Evolutionary conservation across 371 early-diverging fungal species (phyloP).

Genomic region (Mortierella sp.): DNA sequence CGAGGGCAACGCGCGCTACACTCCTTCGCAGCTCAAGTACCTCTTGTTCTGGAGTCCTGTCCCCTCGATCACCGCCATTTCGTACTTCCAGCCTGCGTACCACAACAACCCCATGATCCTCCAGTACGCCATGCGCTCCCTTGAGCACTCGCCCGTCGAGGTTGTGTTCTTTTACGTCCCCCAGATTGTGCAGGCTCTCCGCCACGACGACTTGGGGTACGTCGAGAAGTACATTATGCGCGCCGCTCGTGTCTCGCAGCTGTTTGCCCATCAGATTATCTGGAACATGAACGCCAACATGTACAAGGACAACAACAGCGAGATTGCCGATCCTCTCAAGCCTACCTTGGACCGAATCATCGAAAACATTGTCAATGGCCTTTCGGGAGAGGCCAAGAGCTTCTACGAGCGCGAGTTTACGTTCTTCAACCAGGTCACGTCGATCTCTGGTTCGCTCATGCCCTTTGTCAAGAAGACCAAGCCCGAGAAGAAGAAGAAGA

Average conservation of each 20-base stretch:
- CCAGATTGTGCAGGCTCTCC: constrained; percentile 98
- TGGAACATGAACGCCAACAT: constrained; percentile 99
- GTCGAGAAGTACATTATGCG: constrained; percentile 94
- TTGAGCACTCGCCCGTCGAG: constrained; percentile 93
- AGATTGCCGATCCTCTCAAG: constrained; percentile 84
- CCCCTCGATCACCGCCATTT: constrained; percentile 92
- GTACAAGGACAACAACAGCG: constrained; percentile 85
- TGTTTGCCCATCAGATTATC: constrained; percentile 99
- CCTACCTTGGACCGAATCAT: constrained; percentile 92
- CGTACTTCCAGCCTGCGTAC: constrained; percentile 79
- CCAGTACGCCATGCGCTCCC: constrained; percentile 94
- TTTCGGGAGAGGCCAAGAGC: constrained; percentile 88
- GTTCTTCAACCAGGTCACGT: constrained; percentile 96
- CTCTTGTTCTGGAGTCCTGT: constrained; percentile 94
- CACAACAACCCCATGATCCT: constrained; percentile 87
- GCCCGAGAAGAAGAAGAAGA: constrained; percentile 95
- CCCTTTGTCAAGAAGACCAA: constrained; percentile 95
- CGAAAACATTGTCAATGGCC: constrained; percentile 77
- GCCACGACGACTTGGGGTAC: constrained; percentile 92
- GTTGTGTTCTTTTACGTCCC: constrained; percentile 98
- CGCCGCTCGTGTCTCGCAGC: constrained; percentile 92
- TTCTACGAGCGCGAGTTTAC: constrained; percentile 97
- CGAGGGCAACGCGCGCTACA: constrained; percentile 56
- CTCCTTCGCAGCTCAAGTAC: constrained; percentile 65
- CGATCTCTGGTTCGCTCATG: constrained; percentile 97